Percentiles rank a stretch among this genome's conserved stretches.
phyloP scores from a whole-genome alignment of 192 early-diverging fungal genomes.

The Coemansia sp. region DNA sequence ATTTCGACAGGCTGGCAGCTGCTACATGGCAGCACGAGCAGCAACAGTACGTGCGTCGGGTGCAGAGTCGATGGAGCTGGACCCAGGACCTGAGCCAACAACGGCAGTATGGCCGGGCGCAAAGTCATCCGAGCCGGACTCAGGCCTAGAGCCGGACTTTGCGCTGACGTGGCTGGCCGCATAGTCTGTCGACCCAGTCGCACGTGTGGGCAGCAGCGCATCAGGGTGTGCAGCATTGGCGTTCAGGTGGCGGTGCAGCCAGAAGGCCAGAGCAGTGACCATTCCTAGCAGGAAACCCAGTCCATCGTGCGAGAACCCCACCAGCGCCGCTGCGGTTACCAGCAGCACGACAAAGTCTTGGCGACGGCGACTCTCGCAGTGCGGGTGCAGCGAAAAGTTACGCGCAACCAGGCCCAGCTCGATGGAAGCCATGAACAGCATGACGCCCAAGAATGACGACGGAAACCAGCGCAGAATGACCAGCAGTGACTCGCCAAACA shows the following conservation, averaged over 20 bases:
- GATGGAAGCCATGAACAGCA: conserved; percentile 81
- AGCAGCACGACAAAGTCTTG: conserved; percentile 71
- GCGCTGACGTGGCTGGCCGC: conserved; percentile 1
- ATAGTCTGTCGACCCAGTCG: background rate
- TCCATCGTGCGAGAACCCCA: conserved; percentile 80
- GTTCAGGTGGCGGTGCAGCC: conserved; percentile 20
- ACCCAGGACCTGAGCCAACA: background rate
- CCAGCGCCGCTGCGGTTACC: conserved; percentile 65
- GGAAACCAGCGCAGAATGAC: conserved; percentile 73
- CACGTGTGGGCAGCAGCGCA: conserved; percentile 16
- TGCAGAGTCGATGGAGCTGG: background rate
- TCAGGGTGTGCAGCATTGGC: background rate
- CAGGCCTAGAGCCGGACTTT: background rate
- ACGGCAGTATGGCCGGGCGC: background rate
- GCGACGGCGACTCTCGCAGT: conserved; percentile 31
- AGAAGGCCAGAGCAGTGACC: conserved; percentile 54
- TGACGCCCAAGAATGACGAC: conserved; percentile 75
- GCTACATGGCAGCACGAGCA: background rate
- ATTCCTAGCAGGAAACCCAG: conserved; percentile 75
- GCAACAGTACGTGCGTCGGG: background rate
- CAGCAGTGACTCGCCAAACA: conserved; percentile 79
- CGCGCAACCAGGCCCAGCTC: conserved; percentile 66
- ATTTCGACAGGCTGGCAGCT: background rate
- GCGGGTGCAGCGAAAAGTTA: conserved; percentile 42
- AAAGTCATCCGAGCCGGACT: background rate